phyloP scores from a whole-genome alignment of 2,329 filamentous ascomycete species.

The Penicillium expansum region DNA sequence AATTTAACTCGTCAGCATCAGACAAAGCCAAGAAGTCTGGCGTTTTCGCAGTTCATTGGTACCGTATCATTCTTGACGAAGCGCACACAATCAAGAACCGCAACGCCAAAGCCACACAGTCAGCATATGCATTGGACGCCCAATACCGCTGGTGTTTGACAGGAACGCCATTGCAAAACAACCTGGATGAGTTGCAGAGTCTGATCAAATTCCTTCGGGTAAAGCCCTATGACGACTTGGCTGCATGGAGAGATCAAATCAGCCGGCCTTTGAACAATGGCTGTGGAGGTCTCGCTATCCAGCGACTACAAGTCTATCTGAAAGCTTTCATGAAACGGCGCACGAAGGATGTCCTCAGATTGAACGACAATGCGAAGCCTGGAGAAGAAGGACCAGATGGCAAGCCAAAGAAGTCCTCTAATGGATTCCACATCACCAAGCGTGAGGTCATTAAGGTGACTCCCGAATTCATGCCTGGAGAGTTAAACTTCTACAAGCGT shows the following conservation, averaged over 20 bases:
- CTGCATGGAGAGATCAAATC: conserved; percentile 88
- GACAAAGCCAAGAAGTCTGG: conserved; percentile 68
- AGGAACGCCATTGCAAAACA: conserved; percentile 97
- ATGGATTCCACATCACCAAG: conserved; percentile 85
- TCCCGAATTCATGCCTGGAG: conserved; percentile 73
- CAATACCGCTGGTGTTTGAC: conserved; percentile 96
- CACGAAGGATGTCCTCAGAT: conserved; percentile 93
- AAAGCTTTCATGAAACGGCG: conserved; percentile 98
- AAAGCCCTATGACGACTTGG: conserved; percentile 81
- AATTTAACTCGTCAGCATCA: conserved; percentile 64
- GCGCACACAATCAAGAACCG: conserved; percentile 98
- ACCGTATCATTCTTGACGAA: conserved; percentile 91
- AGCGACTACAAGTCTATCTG: conserved; percentile 77
- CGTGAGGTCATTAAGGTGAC: conserved; percentile 80
- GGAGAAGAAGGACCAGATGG: conserved; percentile 59
- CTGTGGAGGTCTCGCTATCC: conserved; percentile 83
- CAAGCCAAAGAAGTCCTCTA: conserved; percentile 48
- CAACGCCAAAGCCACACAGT: conserved; percentile 91
- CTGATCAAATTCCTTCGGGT: conserved; percentile 90
- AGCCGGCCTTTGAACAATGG: conserved; percentile 86
- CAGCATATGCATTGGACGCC: conserved; percentile 77
- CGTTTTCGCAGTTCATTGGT: conserved; percentile 92
- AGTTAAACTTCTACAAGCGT: conserved; percentile 80
- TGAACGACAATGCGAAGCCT: conserved; percentile 75
- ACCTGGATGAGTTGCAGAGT: conserved; percentile 92